phyloP scores from a whole-genome alignment of 805 yeast genomes.

The Myxozyma neotropica region DNA sequence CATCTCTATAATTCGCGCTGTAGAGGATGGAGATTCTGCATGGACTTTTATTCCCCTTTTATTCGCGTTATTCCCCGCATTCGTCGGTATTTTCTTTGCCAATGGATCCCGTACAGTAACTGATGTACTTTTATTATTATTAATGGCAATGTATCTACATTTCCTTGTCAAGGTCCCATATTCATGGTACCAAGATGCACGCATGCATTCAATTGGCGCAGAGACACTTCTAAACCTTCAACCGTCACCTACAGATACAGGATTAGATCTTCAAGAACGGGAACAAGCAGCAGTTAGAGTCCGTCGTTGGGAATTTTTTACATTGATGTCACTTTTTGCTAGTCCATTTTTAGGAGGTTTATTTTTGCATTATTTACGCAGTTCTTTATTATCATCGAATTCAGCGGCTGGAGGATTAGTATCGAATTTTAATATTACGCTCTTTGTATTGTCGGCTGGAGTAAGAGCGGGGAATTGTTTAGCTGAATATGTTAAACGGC shows the following conservation, averaged over 20 bases:
- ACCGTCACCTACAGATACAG: not conserved
- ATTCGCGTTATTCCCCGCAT: constrained; percentile 15
- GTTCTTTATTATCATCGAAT: not conserved
- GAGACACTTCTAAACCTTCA: not conserved
- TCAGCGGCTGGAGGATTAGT: constrained; percentile 13
- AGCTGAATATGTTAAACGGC: constrained; percentile 11
- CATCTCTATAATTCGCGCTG: not conserved
- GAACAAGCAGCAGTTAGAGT: not conserved
- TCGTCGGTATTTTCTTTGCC: constrained; percentile 10
- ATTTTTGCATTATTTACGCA: constrained; percentile 14
- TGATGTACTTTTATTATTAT: constrained; percentile 11
- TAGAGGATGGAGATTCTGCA: not conserved
- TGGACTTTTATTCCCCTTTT: constrained; percentile 18
- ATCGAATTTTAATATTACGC: constrained; percentile 23
- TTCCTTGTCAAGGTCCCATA: constrained; percentile 19
- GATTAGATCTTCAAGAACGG: not conserved
- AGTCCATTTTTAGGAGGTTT: constrained; percentile 23
- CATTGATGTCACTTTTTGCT: constrained; percentile 12
- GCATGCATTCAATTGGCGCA: not conserved
- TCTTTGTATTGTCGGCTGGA: constrained; percentile 20
- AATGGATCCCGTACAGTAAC: constrained; percentile 11
- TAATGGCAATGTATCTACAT: constrained; percentile 20
- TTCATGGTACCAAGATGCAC: constrained; percentile 17
- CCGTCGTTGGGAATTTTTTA: constrained; percentile 14
- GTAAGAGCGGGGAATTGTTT: constrained; percentile 9